Evolutionary conservation across 306 rosid genomes (phyloP).

Genomic region (Rubus idaeus): DNA sequence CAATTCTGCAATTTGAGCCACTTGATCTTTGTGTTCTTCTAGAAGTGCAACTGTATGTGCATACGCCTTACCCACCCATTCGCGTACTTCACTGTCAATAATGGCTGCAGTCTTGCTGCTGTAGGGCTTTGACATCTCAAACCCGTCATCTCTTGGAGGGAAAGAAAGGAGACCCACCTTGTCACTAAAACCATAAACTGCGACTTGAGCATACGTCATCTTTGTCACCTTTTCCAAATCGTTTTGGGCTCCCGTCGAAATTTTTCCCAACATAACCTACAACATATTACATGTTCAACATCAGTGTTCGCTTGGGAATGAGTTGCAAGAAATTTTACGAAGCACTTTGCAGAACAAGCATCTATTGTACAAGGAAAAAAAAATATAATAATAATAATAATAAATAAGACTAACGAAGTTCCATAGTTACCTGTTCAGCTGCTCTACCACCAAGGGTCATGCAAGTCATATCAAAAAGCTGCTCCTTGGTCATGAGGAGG

Average conservation of each 20-base stretch:
- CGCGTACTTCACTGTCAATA: conserved; percentile 82
- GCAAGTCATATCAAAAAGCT: conserved; percentile 91
- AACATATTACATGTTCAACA: conserved; percentile 11
- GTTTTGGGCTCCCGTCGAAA: conserved; percentile 92
- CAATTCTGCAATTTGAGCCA: conserved; percentile 78
- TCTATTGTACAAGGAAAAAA: not conserved
- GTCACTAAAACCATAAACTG: conserved; percentile 87
- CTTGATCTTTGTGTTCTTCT: conserved; percentile 73
- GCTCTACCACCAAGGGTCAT: conserved; percentile 99
- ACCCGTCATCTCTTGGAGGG: conserved; percentile 65
- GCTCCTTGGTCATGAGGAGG: conserved; percentile 94
- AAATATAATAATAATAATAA: too few species aligned
- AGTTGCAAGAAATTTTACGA: not conserved
- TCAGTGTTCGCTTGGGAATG: not conserved
- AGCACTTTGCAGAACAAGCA: not conserved
- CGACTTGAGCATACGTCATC: conserved; percentile 97
- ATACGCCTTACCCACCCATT: conserved; percentile 80
- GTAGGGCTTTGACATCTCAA: conserved; percentile 77
- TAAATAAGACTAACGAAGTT: not conserved
- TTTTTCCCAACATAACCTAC: conserved; percentile 79
- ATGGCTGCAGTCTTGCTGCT: conserved; percentile 81
- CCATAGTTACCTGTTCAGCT: conserved; percentile 72
- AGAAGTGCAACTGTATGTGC: conserved; percentile 52
- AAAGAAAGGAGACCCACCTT: conserved; percentile 95
- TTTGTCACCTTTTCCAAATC: conserved; percentile 95